Base-by-base conservation (phyloP, 1,139 yeast genomes). In the Geotrichum fermentans region DNA sequence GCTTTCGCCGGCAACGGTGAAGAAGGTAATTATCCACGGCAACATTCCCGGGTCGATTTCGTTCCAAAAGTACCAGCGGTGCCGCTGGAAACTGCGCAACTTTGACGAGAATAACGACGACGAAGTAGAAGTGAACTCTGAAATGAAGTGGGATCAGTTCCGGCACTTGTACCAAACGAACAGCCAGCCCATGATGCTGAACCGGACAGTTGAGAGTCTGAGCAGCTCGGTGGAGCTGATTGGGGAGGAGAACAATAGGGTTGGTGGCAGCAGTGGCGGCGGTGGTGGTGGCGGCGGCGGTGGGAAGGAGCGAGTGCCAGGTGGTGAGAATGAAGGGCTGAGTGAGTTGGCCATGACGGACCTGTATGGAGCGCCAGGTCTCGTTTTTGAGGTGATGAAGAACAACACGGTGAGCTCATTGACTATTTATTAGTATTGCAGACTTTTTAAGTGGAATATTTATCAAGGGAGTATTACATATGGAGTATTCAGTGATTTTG, bases 1-100 rank as follows among this genome's bases (percentile, higher is more conserved):
- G 13, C 38, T 46, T 13, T 48, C 49, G 20, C 53, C 54, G 39
- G 56, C 65, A 3, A 51, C 54, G 5, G 64, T 63, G 18, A 58
- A 59, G 44, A 65, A 64, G 52, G 40, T 64, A 11, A 56, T 64
- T 16, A 28, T 64, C 2, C 69, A 64, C 43, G 65, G 67, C 22
- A 65, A 65, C 52, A 49, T 63, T 16, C 68, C 69, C 1, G 64
- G 64, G 5, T 54, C 64, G 17, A 52, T 61, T 18, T 49, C 56
- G 4, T 65, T 65, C 45, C 64, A 61, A 41, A 61, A 56, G 44
- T 63, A 63, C 43, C 54, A 53, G 42, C 53, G 67, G 4, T 64
- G 68, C 43, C 53, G 65, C n/a, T 64, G 68, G 68, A 34, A 20
- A 29, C 34, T 57, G 24, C 17, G 35, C 22, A n/a, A 16, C 24